Percentiles rank a stretch among this genome's conserved stretches.
These are phyloP conservation scores for Thuja plicata DNA, from an alignment of 83 land plant species.

Conservation along the genomic window DNA sequence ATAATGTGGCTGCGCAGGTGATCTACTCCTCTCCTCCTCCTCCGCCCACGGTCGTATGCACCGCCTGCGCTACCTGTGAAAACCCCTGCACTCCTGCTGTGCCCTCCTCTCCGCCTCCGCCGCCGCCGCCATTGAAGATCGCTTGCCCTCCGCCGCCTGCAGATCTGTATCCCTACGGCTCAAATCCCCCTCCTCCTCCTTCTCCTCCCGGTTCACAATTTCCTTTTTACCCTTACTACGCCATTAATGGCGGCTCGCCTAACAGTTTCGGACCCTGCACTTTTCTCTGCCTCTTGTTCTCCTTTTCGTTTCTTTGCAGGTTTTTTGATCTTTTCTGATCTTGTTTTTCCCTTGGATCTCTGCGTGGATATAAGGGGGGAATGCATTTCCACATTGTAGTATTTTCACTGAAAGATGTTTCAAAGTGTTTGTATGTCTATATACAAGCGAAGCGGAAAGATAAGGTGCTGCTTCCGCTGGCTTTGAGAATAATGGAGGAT, in stretches of 20 bases:
- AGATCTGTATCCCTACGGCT: not conserved
- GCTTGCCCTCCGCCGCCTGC: not conserved
- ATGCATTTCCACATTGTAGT: not conserved
- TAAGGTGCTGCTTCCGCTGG: not conserved
- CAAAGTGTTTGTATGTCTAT: not conserved
- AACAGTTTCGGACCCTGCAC: not conserved
- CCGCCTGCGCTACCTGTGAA: not conserved
- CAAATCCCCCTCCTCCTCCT: not conserved
- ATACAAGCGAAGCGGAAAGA: not conserved
- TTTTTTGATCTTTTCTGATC: not conserved
- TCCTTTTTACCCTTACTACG: slow-evolving; percentile 5
- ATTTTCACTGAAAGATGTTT: not conserved
- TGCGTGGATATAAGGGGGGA: not conserved
- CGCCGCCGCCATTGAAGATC: not conserved
- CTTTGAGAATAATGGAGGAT: not conserved
- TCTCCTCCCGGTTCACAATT: not conserved
- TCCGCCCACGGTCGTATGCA: not conserved
- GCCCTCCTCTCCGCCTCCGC: not conserved
- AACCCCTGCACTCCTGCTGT: not conserved
- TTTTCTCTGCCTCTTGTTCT: not conserved
- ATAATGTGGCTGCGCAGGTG: not conserved
- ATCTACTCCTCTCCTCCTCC: not conserved
- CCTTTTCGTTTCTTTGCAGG: not conserved
- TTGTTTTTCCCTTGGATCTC: not conserved
- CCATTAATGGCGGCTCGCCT: not conserved